Conservation (phyloP, 83 land plant species). For the Diphasiastrum complanatum region DNA sequence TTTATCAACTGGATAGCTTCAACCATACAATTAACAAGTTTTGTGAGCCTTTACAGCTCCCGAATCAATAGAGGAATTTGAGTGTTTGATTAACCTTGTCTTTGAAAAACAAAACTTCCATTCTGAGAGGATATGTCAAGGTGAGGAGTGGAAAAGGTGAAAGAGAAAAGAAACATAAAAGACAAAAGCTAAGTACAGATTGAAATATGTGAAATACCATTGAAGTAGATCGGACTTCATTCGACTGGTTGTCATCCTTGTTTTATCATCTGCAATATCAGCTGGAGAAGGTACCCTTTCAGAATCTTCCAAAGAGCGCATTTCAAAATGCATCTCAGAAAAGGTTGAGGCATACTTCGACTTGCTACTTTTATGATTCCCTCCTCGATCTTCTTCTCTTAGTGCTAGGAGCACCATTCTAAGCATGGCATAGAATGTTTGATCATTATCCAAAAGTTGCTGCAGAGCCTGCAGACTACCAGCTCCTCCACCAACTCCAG, state of each 20-base stretch:
- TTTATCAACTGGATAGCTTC: no score
- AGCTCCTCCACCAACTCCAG: slow-evolving; percentile 92
- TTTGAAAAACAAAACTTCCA: no score
- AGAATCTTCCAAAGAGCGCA: neutral
- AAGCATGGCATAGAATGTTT: slow-evolving; percentile 97
- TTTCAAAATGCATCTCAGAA: slow-evolving; percentile 10
- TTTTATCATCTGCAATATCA: neutral
- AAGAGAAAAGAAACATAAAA: no score
- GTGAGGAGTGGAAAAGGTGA: no score
- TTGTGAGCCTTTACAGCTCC: no score
- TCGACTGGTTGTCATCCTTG: slow-evolving; percentile 14
- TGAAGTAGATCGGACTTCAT: slow-evolving; percentile 23
- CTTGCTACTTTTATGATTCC: slow-evolving; percentile 37
- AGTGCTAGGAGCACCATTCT: slow-evolving; percentile 88
- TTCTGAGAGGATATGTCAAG: no score
- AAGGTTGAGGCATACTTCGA: slow-evolving; percentile 14
- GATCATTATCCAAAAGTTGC: slow-evolving; percentile 94
- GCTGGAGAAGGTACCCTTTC: neutral
- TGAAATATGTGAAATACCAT: slow-evolving; percentile 16
- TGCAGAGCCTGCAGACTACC: slow-evolving; percentile 86
- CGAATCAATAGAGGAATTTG: no score
- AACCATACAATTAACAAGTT: no score
- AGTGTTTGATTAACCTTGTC: no score
- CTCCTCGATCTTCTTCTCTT: slow-evolving; percentile 89
- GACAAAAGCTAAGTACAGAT: no score